phyloP scores from a whole-genome alignment of 139 green algal species.

The Ulvella scutata region DNA sequence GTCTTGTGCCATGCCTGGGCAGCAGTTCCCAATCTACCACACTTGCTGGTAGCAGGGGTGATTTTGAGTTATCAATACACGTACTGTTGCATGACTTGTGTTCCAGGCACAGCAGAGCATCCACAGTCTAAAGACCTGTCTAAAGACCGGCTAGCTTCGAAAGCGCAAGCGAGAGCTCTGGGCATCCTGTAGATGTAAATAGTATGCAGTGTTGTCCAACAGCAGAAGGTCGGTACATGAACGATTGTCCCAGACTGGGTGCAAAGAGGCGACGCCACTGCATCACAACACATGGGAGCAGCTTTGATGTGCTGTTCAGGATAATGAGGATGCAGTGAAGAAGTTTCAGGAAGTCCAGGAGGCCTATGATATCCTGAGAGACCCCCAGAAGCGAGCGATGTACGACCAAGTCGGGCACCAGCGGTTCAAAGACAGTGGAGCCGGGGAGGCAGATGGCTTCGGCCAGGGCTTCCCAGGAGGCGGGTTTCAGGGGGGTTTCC shows the following conservation, averaged over 20 bases:
- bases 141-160: too few species aligned
- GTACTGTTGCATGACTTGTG: too few species aligned
- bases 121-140: too few species aligned
- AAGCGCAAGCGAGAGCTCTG: too few species aligned
- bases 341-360: slow-evolving; percentile 78
- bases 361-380: slow-evolving; percentile 75
- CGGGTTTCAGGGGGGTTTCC: slow-evolving; percentile 5
- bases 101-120: too few species aligned
- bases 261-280: too few species aligned
- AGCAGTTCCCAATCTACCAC: not conserved
- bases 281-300: too few species aligned
- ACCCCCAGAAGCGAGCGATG: slow-evolving; percentile 59
- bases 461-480: slow-evolving; percentile 19
- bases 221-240: too few species aligned
- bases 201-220: too few species aligned
- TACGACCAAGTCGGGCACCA: slow-evolving; percentile 47
- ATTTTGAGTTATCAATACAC: not conserved
- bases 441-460: slow-evolving; percentile 3
- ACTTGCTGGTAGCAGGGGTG: not conserved
- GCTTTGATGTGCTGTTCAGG: too few species aligned
- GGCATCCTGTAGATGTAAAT: too few species aligned
- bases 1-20: not conserved
- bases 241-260: too few species aligned
- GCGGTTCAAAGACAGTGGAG: slow-evolving; percentile 20
- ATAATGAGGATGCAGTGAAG: slow-evolving; percentile 46